Conservation (phyloP, 208 protist species). For the Trypanosoma avium region DNA sequence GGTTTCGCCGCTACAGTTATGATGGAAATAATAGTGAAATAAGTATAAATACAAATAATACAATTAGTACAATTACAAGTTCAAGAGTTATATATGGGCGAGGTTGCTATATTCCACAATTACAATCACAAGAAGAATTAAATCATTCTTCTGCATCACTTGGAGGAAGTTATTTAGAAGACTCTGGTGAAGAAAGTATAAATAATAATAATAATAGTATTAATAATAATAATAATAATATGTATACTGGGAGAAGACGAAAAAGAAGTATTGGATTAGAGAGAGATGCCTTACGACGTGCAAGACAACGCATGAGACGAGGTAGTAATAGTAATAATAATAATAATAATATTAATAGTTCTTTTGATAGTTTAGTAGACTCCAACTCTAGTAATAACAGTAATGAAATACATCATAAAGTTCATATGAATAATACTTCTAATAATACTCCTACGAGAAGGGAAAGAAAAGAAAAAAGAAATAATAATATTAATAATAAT, state of each 20-base stretch:
- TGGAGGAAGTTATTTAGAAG: too few species aligned
- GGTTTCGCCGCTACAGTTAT: not conserved
- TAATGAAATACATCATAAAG: not conserved
- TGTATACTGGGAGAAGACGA: not conserved
- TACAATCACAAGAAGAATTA: not conserved
- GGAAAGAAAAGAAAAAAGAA: not conserved
- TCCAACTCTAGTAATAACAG: too few species aligned
- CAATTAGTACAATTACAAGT: not conserved
- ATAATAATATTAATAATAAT: not conserved
- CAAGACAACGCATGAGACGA: not conserved
- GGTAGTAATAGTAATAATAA: too few species aligned
- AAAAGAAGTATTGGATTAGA: not conserved
- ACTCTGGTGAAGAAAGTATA: too few species aligned
- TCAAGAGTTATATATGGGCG: not conserved
- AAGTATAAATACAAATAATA: too few species aligned
- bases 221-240: too few species aligned
- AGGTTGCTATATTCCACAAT: not conserved
- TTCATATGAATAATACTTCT: not conserved
- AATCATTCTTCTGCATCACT: too few species aligned
- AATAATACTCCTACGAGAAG: not conserved
- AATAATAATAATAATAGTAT: too few species aligned
- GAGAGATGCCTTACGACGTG: not conserved
- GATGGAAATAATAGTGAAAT: too few species aligned
- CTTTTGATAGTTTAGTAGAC: too few species aligned
- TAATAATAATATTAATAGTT: too few species aligned